phyloP scores from a whole-genome alignment of 371 early-diverging fungal species.

The Spiromyces aspiralis region DNA sequence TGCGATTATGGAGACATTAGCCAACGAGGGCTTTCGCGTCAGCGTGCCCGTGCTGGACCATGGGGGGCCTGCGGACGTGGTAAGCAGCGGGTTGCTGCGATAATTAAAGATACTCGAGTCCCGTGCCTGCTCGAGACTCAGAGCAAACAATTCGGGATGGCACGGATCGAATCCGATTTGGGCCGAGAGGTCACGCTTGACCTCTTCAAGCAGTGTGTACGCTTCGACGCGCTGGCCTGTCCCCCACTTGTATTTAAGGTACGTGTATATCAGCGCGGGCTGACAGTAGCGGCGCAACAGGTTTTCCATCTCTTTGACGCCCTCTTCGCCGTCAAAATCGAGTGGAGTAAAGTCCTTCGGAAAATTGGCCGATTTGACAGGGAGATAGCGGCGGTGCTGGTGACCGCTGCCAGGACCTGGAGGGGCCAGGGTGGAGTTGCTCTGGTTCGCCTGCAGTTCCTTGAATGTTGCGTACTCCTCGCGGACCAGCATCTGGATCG shows the following conservation, averaged over 20 bases:
- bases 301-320: slow-evolving; percentile 22
- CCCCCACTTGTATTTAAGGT: slow-evolving; percentile 90
- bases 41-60: not conserved
- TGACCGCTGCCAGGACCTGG: not conserved
- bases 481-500: slow-evolving; percentile 18
- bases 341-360: not conserved
- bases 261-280: slow-evolving; percentile 65
- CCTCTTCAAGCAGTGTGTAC: slow-evolving; percentile 31
- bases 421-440: not conserved
- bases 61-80: not conserved
- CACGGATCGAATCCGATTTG: slow-evolving; percentile 19
- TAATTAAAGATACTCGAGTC: no score
- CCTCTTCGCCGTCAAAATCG: not conserved
- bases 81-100: not conserved
- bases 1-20: no score
- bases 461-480: slow-evolving; percentile 13
- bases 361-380: not conserved
- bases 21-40: no score
- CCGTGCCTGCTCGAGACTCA: slow-evolving; percentile 2
- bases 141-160: slow-evolving; percentile 5
- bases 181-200: slow-evolving; percentile 25
- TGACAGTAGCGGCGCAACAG: slow-evolving; percentile 20
- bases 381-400: not conserved
- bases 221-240: slow-evolving; percentile 44
- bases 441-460: not conserved